Evolutionary conservation across 108 stramenopile species (phyloP).

Genomic region (Cyclotella distinguenda): DNA sequence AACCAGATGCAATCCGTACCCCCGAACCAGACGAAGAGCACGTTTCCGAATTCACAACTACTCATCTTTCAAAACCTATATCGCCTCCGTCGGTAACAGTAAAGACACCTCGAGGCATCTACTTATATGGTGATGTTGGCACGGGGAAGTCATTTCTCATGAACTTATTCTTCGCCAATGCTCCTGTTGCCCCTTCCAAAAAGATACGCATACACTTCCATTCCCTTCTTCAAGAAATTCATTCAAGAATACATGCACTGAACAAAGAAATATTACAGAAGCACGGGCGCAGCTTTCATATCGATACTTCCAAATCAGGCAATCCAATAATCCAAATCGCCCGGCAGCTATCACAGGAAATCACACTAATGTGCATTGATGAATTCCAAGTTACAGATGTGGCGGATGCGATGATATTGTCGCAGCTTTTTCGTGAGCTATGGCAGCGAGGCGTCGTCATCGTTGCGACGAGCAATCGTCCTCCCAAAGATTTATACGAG

Average conservation of each 20-base stretch:
- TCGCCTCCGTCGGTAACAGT: conserved; percentile 11
- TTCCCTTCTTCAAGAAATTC: conserved; percentile 91
- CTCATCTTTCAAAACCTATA: background rate
- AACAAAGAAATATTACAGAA: conserved; percentile 62
- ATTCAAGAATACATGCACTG: conserved; percentile 72
- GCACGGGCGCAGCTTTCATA: conserved; percentile 63
- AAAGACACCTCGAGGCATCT: conserved; percentile 78
- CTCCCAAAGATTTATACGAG: conserved; percentile 90
- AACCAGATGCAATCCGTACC: no score
- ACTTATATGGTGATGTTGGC: conserved; percentile 92
- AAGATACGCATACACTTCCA: conserved; percentile 93
- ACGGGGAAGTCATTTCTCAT: conserved; percentile 97
- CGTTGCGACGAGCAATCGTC: conserved; percentile 96
- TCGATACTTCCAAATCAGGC: conserved; percentile 52
- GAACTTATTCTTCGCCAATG: conserved; percentile 82
- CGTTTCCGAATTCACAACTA: background rate
- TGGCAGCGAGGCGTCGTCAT: conserved; percentile 75
- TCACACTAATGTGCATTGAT: conserved; percentile 94
- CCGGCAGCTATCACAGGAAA: conserved; percentile 51
- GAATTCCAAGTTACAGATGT: conserved; percentile 99
- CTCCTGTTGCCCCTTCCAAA: conserved; percentile 21
- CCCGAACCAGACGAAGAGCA: background rate
- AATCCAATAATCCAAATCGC: conserved; percentile 79
- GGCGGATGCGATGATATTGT: conserved; percentile 92
- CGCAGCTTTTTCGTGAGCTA: conserved; percentile 72